Percentiles rank a stretch among this genome's conserved stretches.
phyloP scores from a whole-genome alignment of 2,329 filamentous ascomycete species.

The Fusarium sp. region DNA sequence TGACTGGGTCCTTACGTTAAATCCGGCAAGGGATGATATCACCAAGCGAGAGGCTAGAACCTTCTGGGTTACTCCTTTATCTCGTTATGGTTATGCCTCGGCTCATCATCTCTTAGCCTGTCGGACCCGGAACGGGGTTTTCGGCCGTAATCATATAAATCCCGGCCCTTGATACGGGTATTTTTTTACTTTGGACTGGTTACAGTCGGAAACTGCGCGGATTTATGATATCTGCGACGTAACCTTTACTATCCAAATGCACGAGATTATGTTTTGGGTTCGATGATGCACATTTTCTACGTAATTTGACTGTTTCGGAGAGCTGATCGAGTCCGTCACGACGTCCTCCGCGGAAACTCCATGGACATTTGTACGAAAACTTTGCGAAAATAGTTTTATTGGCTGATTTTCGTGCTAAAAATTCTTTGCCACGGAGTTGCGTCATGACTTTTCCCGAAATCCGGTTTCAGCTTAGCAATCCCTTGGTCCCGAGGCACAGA shows the following conservation, averaged over 20 bases:
- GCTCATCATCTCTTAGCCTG: not conserved
- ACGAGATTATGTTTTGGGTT: not conserved
- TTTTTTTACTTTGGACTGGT: not conserved
- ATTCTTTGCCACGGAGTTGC: constrained; percentile 9
- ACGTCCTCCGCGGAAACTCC: constrained; percentile 1
- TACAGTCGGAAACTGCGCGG: not conserved
- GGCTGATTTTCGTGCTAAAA: not conserved
- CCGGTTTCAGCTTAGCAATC: constrained; percentile 13
- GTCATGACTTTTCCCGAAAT: constrained; percentile 13
- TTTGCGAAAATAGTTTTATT: not conserved
- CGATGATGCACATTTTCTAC: not conserved
- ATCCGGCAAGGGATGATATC: constrained; percentile 22
- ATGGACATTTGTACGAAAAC: constrained; percentile 1
- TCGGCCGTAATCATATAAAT: constrained; percentile 28
- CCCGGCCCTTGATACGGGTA: not conserved
- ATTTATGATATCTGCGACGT: not conserved
- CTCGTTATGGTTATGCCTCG: constrained; percentile 17
- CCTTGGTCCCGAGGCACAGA: not conserved
- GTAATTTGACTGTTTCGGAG: not conserved
- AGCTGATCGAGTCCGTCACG: not conserved
- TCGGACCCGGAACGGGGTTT: constrained; percentile 30
- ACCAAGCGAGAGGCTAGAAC: constrained; percentile 16
- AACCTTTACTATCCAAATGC: not conserved
- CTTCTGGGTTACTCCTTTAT: not conserved
- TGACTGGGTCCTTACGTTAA: constrained; percentile 10